phyloP scores from a whole-genome alignment of 192 early-diverging fungal species.

The Mortierella hygrophila region DNA sequence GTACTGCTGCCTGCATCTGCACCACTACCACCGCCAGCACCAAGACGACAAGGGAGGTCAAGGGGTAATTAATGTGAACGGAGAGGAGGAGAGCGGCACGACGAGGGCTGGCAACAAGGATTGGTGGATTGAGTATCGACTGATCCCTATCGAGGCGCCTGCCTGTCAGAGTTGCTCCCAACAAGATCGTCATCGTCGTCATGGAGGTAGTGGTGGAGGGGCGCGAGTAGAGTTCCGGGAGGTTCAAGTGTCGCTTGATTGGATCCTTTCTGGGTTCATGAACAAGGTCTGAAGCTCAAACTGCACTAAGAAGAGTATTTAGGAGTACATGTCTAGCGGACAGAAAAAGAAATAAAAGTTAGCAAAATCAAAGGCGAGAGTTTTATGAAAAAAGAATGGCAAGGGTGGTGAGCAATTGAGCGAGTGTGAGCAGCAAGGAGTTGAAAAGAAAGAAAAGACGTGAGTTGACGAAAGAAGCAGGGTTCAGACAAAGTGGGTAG shows the following conservation, averaged over 20 bases:
- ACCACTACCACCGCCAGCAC: background rate
- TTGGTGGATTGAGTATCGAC: constrained; percentile 2
- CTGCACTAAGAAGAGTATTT: background rate
- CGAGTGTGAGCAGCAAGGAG: background rate
- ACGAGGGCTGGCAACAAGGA: background rate
- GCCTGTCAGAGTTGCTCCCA: background rate
- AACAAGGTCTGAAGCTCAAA: background rate
- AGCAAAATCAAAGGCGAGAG: background rate
- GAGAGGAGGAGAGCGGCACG: background rate
- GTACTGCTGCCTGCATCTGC: background rate
- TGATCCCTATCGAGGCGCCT: background rate
- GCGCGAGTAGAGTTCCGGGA: background rate
- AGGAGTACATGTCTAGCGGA: background rate
- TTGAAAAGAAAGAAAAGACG: background rate
- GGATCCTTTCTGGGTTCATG: background rate
- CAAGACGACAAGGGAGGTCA: background rate
- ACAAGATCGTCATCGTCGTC: background rate
- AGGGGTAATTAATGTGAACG: too few relatives aligned
- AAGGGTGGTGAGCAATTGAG: background rate
- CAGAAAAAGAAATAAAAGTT: background rate
- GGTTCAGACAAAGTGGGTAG: background rate
- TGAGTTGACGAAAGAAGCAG: background rate
- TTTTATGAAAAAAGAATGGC: constrained; percentile 6
- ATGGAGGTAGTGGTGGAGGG: background rate
- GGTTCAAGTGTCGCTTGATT: background rate